These are phyloP conservation scores for Ophiostoma sp. DNA, from an alignment of 2,329 filamentous ascomycete genomes.

Conservation along the genomic window DNA sequence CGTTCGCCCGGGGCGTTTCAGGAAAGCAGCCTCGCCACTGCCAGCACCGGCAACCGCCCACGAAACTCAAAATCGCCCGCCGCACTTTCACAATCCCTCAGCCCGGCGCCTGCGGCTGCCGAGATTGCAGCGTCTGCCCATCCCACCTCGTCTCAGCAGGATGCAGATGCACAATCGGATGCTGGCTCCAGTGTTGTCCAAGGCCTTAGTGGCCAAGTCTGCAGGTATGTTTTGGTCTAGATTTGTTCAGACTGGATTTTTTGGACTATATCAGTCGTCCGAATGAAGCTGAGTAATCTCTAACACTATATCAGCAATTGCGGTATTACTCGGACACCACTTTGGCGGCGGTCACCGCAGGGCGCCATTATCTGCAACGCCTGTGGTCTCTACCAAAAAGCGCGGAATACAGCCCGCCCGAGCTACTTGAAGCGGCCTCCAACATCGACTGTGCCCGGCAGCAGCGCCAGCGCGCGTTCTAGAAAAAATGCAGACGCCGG, in stretches of 20 bases:
- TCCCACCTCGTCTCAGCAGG: conserved; percentile 21
- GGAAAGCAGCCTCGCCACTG: conserved; percentile 6
- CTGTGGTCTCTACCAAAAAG: conserved; percentile 90
- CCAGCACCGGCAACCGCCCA: conserved; percentile 17
- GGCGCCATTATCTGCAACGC: conserved; percentile 97
- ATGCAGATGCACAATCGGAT: conserved; percentile 27
- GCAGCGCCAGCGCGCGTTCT: conserved; percentile 33
- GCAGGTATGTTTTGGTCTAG: conserved; percentile 50
- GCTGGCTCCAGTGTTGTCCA: conserved; percentile 26
- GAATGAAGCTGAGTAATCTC: neutral
- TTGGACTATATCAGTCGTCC: neutral
- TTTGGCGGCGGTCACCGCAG: conserved; percentile 90
- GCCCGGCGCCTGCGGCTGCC: conserved; percentile 26
- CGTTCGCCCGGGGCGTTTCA: conserved; percentile 6
- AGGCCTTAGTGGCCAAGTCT: conserved; percentile 57
- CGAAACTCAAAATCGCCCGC: conserved; percentile 21
- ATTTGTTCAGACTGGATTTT: neutral
- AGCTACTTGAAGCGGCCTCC: conserved; percentile 81
- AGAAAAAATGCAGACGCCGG: conserved; percentile 41
- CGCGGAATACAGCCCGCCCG: conserved; percentile 82
- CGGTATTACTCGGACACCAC: conserved; percentile 82
- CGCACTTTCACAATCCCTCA: conserved; percentile 23
- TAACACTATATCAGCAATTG: conserved; percentile 66
- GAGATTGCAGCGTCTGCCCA: conserved; percentile 18
- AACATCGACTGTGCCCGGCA: conserved; percentile 38